Evolutionary conservation across 306 rosid genomes (phyloP).

Genomic region (Cicer chorassanicum): DNA sequence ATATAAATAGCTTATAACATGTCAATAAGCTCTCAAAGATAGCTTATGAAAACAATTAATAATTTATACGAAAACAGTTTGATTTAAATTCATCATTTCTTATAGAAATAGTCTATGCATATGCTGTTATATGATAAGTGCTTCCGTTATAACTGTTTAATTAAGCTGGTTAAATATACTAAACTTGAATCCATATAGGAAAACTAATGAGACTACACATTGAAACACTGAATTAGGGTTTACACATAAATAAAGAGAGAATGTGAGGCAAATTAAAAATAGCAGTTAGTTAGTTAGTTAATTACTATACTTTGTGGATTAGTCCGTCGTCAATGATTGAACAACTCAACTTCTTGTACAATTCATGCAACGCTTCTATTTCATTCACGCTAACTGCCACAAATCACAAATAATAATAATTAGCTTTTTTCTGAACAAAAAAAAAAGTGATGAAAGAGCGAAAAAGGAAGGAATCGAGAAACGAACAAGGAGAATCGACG

Average conservation of each 20-base stretch:
- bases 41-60: not conserved
- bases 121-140: not conserved
- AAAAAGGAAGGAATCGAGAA: not conserved
- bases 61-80: too few species aligned
- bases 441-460: not conserved
- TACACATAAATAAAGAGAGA: conserved; percentile 11
- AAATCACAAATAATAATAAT: not conserved
- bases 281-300: not conserved
- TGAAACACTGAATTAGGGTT: too few species aligned
- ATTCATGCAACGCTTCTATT: conserved; percentile 70
- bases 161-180: too few species aligned
- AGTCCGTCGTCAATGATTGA: conserved; percentile 70
- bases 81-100: too few species aligned
- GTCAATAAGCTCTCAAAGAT: not conserved
- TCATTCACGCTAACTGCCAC: conserved; percentile 66
- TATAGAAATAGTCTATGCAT: too few species aligned
- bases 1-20: too few species aligned
- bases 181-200: too few species aligned
- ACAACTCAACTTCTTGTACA: conserved; percentile 71
- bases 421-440: not conserved
- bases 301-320: conserved; percentile 79
- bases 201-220: too few species aligned
- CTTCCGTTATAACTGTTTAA: too few species aligned
- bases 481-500: conserved; percentile 60
- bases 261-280: not conserved